A percentile compares a stretch with the other conserved stretches of the same genome.
phyloP scores from a whole-genome alignment of 2,329 filamentous ascomycete genomes.

The Clonostachys rhizophaga region DNA sequence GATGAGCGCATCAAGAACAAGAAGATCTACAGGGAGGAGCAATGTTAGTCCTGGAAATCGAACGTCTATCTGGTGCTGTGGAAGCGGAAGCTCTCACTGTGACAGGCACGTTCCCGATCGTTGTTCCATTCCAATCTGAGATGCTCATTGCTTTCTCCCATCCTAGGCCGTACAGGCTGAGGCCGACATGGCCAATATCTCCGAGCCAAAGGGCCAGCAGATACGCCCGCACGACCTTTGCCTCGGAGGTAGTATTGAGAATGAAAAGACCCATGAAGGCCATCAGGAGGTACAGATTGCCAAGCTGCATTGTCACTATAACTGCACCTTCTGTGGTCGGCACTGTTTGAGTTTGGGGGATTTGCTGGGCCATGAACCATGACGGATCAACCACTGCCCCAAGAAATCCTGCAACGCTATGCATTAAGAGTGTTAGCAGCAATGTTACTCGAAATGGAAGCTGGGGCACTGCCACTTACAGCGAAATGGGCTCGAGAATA shows the following conservation, averaged over 20 bases:
- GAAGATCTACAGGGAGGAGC: constrained; percentile 29
- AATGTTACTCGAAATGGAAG: neutral
- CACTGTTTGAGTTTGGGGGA: constrained; percentile 30
- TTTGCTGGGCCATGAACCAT: constrained; percentile 62
- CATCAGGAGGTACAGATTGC: constrained; percentile 65
- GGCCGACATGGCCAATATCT: constrained; percentile 63
- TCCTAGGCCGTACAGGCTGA: constrained; percentile 56
- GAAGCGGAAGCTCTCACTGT: constrained; percentile 41
- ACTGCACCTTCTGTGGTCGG: constrained; percentile 38
- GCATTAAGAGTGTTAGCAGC: neutral
- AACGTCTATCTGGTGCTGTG: too few relatives aligned
- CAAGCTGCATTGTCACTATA: constrained; percentile 62
- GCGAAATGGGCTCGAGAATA: constrained; percentile 62
- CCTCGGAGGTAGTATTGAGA: constrained; percentile 59
- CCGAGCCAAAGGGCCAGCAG: constrained; percentile 60
- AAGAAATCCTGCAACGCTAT: constrained; percentile 54
- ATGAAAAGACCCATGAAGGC: constrained; percentile 60
- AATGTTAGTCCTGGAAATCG: too few relatives aligned
- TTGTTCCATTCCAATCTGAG: constrained; percentile 60
- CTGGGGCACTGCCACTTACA: constrained; percentile 38
- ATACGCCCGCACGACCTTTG: constrained; percentile 63
- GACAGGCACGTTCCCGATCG: constrained; percentile 68
- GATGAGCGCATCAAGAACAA: constrained; percentile 50
- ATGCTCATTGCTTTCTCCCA: constrained; percentile 47
- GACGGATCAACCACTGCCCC: constrained; percentile 49